Conservation (phyloP, 495 filamentous ascomycete species). For the Penicillium waksmanii region DNA sequence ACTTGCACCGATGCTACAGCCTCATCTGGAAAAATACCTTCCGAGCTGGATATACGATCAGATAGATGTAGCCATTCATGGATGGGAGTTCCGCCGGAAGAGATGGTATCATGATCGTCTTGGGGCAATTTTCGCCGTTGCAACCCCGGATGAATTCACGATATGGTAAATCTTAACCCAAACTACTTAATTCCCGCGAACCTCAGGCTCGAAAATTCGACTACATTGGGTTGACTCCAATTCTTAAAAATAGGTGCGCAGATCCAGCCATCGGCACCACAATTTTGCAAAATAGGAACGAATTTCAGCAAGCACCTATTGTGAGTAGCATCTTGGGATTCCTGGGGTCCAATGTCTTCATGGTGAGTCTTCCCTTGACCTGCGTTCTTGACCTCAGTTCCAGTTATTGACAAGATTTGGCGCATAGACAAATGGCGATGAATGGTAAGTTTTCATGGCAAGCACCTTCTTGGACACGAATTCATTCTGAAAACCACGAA, state of each 20-base stretch:
- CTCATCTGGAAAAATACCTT: constrained; percentile 22
- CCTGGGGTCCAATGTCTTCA: constrained; percentile 34
- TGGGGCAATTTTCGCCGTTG: constrained; percentile 30
- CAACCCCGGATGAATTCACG: constrained; percentile 27
- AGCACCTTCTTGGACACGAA: no score
- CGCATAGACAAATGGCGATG: constrained; percentile 25
- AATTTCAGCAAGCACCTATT: constrained; percentile 31
- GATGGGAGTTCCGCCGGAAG: constrained; percentile 36
- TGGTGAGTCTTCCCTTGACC: constrained; percentile 18
- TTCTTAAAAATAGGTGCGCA: constrained; percentile 13
- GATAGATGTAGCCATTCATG: constrained; percentile 24
- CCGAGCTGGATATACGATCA: constrained; percentile 23
- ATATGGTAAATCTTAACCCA: constrained; percentile 22
- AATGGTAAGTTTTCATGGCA: constrained; percentile 20
- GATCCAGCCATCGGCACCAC: constrained; percentile 26
- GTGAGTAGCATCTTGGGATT: constrained; percentile 29
- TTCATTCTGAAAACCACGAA: neutral
- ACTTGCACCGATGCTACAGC: constrained; percentile 23
- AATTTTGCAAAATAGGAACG: constrained; percentile 34
- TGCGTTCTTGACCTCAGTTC: no score
- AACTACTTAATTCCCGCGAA: neutral
- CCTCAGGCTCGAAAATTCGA: neutral
- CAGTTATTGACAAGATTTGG: neutral
- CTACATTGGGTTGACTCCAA: neutral
- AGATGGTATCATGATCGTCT: constrained; percentile 17